A percentile compares a stretch with the other conserved stretches of the same genome.
phyloP scores from a whole-genome alignment of 805 yeast genomes.

The Spathaspora sp. region DNA sequence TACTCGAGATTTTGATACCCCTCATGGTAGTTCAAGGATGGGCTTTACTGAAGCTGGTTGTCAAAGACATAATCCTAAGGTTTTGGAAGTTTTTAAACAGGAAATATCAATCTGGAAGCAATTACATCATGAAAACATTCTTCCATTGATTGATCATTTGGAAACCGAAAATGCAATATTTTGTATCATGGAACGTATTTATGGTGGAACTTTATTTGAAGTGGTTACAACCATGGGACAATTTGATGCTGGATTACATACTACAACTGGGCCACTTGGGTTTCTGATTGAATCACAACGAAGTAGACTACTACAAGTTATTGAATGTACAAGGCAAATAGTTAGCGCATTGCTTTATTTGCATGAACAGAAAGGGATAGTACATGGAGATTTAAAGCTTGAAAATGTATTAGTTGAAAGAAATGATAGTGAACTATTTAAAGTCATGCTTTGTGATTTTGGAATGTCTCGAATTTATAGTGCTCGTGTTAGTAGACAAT shows the following conservation, averaged over 20 bases:
- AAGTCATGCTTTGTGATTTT: constrained; percentile 75
- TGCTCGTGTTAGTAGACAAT: constrained; percentile 22
- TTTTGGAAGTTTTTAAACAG: constrained; percentile 56
- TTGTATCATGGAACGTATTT: constrained; percentile 64
- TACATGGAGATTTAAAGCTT: constrained; percentile 80
- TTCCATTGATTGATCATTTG: constrained; percentile 58
- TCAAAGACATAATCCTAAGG: constrained; percentile 35
- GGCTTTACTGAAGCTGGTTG: neutral
- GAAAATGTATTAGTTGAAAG: constrained; percentile 71
- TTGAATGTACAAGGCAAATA: constrained; percentile 47
- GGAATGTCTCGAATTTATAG: constrained; percentile 62
- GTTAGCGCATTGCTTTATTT: constrained; percentile 58
- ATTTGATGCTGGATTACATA: constrained; percentile 23
- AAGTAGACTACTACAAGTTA: constrained; percentile 32
- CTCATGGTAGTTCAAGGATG: neutral
- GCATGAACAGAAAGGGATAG: constrained; percentile 51
- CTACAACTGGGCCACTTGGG: constrained; percentile 23
- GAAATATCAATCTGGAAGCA: constrained; percentile 77
- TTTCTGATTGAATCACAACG: constrained; percentile 23
- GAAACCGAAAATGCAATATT: constrained; percentile 64
- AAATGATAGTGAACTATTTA: constrained; percentile 18
- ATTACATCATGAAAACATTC: constrained; percentile 59
- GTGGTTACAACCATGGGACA: constrained; percentile 66
- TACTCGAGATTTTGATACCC: constrained; percentile 14
- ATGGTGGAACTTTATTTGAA: constrained; percentile 81